phyloP scores from a whole-genome alignment of 2,329 filamentous ascomycete genomes.

The Ophiosphaerella narmari region DNA sequence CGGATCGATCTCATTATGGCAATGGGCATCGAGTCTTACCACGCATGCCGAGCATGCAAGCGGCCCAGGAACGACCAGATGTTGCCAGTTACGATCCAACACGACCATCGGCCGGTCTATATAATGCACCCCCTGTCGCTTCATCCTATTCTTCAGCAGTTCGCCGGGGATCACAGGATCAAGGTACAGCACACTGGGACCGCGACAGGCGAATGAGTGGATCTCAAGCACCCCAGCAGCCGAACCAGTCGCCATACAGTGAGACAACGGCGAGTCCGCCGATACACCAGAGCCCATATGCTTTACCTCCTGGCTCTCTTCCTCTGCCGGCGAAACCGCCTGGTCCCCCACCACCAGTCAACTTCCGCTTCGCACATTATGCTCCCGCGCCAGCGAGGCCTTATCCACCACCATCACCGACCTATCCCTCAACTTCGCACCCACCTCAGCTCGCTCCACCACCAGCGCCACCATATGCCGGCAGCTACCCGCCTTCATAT shows the following conservation, averaged over 20 bases:
- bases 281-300: slow-evolving; percentile 40
- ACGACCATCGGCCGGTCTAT: slow-evolving; percentile 27
- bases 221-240: slow-evolving; percentile 30
- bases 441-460: slow-evolving; percentile 20
- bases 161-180: slow-evolving; percentile 34
- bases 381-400: slow-evolving; percentile 36
- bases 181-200: slow-evolving; percentile 29
- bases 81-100: slow-evolving; percentile 29
- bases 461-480: slow-evolving; percentile 54
- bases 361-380: slow-evolving; percentile 44
- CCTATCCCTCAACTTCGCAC: slow-evolving; percentile 25
- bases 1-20: slow-evolving; percentile 21
- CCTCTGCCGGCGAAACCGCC: slow-evolving; percentile 38
- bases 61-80: slow-evolving; percentile 24
- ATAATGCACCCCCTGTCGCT: slow-evolving; percentile 25
- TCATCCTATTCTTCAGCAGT: slow-evolving; percentile 18
- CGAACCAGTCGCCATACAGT: slow-evolving; percentile 27
- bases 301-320: slow-evolving; percentile 23
- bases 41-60: slow-evolving; percentile 2
- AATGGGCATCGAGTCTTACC: slow-evolving; percentile 1
- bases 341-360: slow-evolving; percentile 32
- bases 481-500: slow-evolving; percentile 27
- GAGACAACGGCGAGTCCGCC: slow-evolving; percentile 22
- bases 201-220: slow-evolving; percentile 34
- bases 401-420: slow-evolving; percentile 29